Evolutionary conservation across 306 rosid genomes (phyloP), one percentile per base, ranked within the genome.

Genomic region (Prunus salicina): DNA sequence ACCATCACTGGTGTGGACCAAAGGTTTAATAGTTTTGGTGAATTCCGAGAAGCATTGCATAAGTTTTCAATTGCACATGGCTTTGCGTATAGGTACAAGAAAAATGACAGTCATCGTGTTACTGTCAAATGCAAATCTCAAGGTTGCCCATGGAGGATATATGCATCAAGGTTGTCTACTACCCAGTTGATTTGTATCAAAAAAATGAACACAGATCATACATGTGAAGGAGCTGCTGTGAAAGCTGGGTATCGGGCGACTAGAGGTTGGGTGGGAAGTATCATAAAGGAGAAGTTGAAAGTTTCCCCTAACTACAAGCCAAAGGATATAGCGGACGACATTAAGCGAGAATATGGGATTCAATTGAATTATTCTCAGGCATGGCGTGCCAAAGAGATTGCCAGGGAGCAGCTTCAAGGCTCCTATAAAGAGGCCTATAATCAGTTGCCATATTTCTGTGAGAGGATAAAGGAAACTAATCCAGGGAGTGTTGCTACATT

Each of bases 181-280:
- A 95, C 97, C 67, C 97, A 95, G 65, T 80, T 95, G 85, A 88
- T 95, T 82, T 95, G 97, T 87, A 90, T 90, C 46, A 95, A 95
- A 91, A 92, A 88, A 84, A 95, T 92, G 98, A 89, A 84, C 79
- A 55, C 78, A 24, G 64, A 80, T 64, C 98, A 95, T 83, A 89
- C 95, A 19, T 95, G 98, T 79, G 97, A 95, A 80, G 98, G 98
- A 67, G 91, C 97, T 61, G 82, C 89, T 6, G 89, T 91, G 68
- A 95, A 95, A 89, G 97, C 97, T 66, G 97, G 98, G 78, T 92
- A 95, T 82, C 95, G 97, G 32, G 96, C 97, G 19, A 92, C 98
- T 27, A 90, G 97, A 85, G 98, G 98, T 76, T 95, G 97, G 98
- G 97, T 95, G 79, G 97, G 98, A 81, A 95, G 87, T 76, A 90